Evolutionary conservation across 306 rosid species (phyloP).

Genomic region (Malus sylvestris): DNA sequence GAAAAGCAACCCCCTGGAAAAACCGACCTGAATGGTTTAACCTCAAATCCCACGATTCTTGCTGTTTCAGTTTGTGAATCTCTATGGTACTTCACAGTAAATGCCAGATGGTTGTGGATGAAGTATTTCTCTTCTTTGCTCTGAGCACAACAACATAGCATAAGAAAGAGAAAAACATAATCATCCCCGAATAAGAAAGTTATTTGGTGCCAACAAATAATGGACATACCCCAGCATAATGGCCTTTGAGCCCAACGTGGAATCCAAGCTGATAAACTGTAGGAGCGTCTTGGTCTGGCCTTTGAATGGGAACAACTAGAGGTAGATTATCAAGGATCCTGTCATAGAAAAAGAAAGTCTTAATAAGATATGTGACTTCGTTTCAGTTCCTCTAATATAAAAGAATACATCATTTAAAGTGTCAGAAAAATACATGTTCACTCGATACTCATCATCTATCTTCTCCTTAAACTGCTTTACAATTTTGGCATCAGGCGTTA

Average conservation of each 20-base stretch:
- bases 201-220: slow-evolving; percentile 14
- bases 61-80: slow-evolving; percentile 68
- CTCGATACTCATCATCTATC: slow-evolving; percentile 90
- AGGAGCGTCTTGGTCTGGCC: slow-evolving; percentile 68
- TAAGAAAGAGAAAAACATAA: slow-evolving; percentile 17
- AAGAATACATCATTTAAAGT: not conserved
- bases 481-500: slow-evolving; percentile 64
- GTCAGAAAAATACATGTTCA: slow-evolving; percentile 62
- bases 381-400: not conserved
- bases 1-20: slow-evolving; percentile 1
- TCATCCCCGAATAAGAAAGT: not conserved
- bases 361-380: slow-evolving; percentile 11
- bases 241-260: slow-evolving; percentile 87
- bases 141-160: slow-evolving; percentile 35
- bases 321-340: slow-evolving; percentile 99
- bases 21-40: slow-evolving; percentile 71
- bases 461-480: slow-evolving; percentile 87
- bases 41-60: slow-evolving; percentile 98
- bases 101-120: slow-evolving; percentile 90
- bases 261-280: slow-evolving; percentile 82
- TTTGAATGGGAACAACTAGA: slow-evolving; percentile 66
- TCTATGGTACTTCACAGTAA: slow-evolving; percentile 78
- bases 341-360: slow-evolving; percentile 15
- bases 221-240: slow-evolving; percentile 54
- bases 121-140: slow-evolving; percentile 76